Evolutionary conservation across 2,329 filamentous ascomycete genomes (phyloP), one percentile per base, ranked within the genome.

Genomic region (Aspergillus novoparasiticus): DNA sequence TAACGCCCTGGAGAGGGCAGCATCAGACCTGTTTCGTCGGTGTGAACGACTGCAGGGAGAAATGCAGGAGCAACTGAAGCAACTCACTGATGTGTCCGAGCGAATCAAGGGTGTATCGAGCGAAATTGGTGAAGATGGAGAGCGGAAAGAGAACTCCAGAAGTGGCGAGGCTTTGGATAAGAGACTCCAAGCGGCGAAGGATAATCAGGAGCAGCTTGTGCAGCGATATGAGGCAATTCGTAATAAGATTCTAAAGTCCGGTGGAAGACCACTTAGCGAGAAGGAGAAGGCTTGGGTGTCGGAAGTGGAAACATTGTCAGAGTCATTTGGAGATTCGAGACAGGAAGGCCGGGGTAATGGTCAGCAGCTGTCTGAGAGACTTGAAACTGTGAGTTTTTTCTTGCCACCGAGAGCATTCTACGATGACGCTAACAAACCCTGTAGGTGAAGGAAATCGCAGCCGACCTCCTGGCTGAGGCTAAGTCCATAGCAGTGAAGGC

Each of bases 21-120:
- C 81, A 12, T 81, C 82, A 2, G 82, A 84, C 66, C 73, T 84
- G n/a, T 84, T 84, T 73, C 80, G 81, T 41, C 79, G 82, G n/a
- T 84, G 82, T 64, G 81, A 84, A 59, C 73, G 81, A 21, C 66
- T 84, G 50, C 76, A 77, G 62, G 77, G 79, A 16, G 82, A 84
- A 67, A 78, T 84, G 69, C 72, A 74, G 14, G 80, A 82, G 51
- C 82, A 84, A 66, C 69, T 84, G 32, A 77, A 76, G 58, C 79
- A 80, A 43, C 74, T 83, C 30, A 74, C 76, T 1, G 80, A 82
- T 61, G 73, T 82, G 19, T 80, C 81, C 2, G 79, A 82, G 46
- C 76, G 80, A 10, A 76, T 83, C 63, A 79, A 80, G 65, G 74
- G 75, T 48, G 74, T 83, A 11, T 76, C 76, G 0, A 75, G 77